phyloP scores from a whole-genome alignment of 441 rosid species.

The Populus hybrid region DNA sequence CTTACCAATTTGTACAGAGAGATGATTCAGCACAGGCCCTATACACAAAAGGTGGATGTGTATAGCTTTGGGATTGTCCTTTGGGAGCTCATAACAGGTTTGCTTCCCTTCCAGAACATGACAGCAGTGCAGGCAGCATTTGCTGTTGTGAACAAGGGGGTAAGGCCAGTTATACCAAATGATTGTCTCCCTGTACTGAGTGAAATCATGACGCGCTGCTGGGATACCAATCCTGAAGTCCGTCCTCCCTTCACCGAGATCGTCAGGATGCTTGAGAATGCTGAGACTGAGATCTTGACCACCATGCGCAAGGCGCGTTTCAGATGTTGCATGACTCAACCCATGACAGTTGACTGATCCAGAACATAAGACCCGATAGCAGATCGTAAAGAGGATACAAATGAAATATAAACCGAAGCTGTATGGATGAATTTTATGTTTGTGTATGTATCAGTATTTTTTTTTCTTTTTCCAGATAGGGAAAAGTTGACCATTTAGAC shows the following conservation, averaged over 20 bases:
- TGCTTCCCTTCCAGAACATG: constrained; percentile 94
- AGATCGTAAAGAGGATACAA: constrained; percentile 31
- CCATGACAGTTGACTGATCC: constrained; percentile 79
- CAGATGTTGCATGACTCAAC: constrained; percentile 89
- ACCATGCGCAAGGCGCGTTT: constrained; percentile 88
- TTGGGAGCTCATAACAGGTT: constrained; percentile 93
- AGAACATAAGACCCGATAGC: constrained; percentile 9
- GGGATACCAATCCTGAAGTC: constrained; percentile 57
- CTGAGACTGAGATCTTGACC: constrained; percentile 83
- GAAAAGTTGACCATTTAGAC: constrained; percentile 43
- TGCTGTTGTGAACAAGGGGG: constrained; percentile 93
- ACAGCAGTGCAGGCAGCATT: constrained; percentile 98
- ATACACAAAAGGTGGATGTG: constrained; percentile 91
- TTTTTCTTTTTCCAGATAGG: constrained; percentile 29
- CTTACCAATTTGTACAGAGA: constrained; percentile 52
- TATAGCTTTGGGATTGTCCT: constrained; percentile 87
- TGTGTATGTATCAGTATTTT: constrained; percentile 49
- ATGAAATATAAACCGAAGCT: constrained; percentile 25
- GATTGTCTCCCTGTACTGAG: constrained; percentile 86
- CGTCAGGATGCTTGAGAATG: constrained; percentile 78
- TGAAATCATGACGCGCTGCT: constrained; percentile 35
- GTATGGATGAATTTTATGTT: constrained; percentile 38
- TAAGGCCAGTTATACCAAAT: constrained; percentile 75
- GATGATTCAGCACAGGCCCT: constrained; percentile 83
- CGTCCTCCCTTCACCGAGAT: constrained; percentile 84